These are phyloP conservation scores for Avena atlantica DNA, from an alignment of 176 grass and related monocot species.

Conservation along the genomic window DNA sequence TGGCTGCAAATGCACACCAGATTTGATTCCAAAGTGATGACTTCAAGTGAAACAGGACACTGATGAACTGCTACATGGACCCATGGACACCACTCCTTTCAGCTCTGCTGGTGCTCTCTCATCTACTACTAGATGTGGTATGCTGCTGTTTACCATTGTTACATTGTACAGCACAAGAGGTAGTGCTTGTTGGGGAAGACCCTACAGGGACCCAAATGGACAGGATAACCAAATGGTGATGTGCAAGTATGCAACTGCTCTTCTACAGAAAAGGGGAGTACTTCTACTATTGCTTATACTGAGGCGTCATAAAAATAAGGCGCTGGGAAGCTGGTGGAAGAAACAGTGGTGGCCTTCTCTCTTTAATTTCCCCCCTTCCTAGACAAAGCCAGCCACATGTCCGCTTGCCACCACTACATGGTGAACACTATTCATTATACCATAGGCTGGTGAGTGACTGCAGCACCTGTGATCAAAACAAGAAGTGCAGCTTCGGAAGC, in stretches of 20 bases:
- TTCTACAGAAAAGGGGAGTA: not conserved
- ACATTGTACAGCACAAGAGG: slow-evolving; percentile 10
- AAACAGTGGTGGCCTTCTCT: slow-evolving; percentile 28
- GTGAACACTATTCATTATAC: slow-evolving; percentile 49
- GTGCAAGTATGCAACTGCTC: not conserved
- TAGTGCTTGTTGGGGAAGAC: slow-evolving; percentile 24
- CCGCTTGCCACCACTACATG: slow-evolving; percentile 30
- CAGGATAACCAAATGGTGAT: slow-evolving; percentile 4
- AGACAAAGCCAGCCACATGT: slow-evolving; percentile 41
- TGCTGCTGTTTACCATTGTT: slow-evolving; percentile 19
- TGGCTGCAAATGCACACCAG: not conserved
- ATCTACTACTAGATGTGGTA: not conserved
- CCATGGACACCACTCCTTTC: slow-evolving; percentile 21
- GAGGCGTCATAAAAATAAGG: slow-evolving; percentile 17
- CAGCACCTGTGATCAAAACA: slow-evolving; percentile 31
- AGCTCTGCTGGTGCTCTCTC: slow-evolving; percentile 33
- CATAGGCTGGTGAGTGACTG: slow-evolving; percentile 21
- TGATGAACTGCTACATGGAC: slow-evolving; percentile 9
- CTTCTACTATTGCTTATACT: slow-evolving; percentile 28
- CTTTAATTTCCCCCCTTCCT: slow-evolving; percentile 45
- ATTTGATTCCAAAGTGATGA: slow-evolving; percentile 42
- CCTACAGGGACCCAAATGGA: not conserved
- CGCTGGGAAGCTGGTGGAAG: slow-evolving; percentile 29
- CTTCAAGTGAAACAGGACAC: slow-evolving; percentile 38
- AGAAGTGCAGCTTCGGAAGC: not conserved